Evolutionary conservation across 2,329 filamentous ascomycete genomes (phyloP), one percentile per base, ranked within the genome.

Genomic region (Cercospora nicotianae): DNA sequence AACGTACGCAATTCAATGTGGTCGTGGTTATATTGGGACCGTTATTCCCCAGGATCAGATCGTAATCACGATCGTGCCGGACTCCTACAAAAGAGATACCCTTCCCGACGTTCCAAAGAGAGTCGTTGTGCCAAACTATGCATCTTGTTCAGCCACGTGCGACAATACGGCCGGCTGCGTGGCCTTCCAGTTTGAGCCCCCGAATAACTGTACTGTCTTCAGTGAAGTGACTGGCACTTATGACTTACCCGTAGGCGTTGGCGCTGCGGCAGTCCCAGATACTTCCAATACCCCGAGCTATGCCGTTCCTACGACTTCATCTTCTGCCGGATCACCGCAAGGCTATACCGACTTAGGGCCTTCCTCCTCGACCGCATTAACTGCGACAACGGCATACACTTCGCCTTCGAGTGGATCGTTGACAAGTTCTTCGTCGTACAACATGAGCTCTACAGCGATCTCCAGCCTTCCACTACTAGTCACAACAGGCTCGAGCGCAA

Each of bases 201-300:
- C 60, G 20, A 73, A 62, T 20, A 68, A 75, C 16, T 78, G 77
- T 63, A 76, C 74, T 1, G 57, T 78, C 8, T 73, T 78, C 58
- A 76, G 74, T 60, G 36, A 68, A 3, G 69, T 77, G 8, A 75
- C 73, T 13, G 75, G 76, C 7, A 71, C 72, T 13, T 66, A 63
- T 6, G 31, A 62, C 16, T 58, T 72, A 10, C 66, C 71, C 20
- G 73, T 72, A 53, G 76, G 71, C 16, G 68, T 74, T 2, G 73
- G 70, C 18, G 74, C 65, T 6, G 64, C 63, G 3, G 65, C 70
- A 42, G 68, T 73, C 1, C 59, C 63, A 28, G 64, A 61, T 4
- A 63, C 53, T 26, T 55, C 66, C 18, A 63, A 64, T 9, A 72
- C 70, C 0, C 57, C 63, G 1, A 72, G 65, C n/a, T 73, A 74